phyloP scores from a whole-genome alignment of 2,329 filamentous ascomycete genomes.

The Drechslerella coelobrocha region DNA sequence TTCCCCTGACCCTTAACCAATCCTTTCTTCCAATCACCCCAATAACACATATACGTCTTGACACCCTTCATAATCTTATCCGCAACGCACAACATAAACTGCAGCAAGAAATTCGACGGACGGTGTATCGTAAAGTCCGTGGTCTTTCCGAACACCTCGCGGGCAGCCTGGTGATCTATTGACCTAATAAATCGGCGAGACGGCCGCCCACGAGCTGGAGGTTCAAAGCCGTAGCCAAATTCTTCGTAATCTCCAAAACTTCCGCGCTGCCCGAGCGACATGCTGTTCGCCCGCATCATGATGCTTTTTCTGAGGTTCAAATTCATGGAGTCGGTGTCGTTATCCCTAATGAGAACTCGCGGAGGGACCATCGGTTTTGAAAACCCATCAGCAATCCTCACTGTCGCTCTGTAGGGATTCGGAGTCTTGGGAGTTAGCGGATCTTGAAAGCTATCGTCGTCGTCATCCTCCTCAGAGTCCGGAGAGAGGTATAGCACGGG shows the following conservation, averaged over 20 bases:
- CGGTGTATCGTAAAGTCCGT: conserved; percentile 32
- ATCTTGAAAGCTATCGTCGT: conserved; percentile 15
- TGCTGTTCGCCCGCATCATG: conserved; percentile 10
- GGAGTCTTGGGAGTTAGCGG: conserved; percentile 21
- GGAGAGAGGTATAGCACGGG: conserved; percentile 24
- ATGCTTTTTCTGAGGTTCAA: conserved; percentile 28
- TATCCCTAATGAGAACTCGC: conserved; percentile 17
- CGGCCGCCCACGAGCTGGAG: conserved; percentile 9
- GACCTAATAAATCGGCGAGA: conserved; percentile 38
- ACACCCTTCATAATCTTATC: conserved; percentile 34
- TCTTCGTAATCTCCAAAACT: conserved; percentile 15
- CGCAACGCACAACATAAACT: conserved; percentile 39
- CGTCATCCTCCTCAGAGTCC: not conserved
- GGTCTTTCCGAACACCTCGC: conserved; percentile 32
- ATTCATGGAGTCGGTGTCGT: conserved; percentile 15
- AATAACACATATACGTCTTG: conserved; percentile 35
- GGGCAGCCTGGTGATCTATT: conserved; percentile 30
- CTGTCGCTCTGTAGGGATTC: not conserved
- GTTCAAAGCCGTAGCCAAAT: not conserved
- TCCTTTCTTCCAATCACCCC: conserved; percentile 46
- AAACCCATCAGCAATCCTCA: not conserved
- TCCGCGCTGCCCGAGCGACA: conserved; percentile 9
- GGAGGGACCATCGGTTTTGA: not conserved
- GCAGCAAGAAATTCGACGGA: conserved; percentile 21
- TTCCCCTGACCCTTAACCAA: conserved; percentile 29